phyloP scores from a whole-genome alignment of 179 eudicot genomes.

The Patellifolia procumbens region DNA sequence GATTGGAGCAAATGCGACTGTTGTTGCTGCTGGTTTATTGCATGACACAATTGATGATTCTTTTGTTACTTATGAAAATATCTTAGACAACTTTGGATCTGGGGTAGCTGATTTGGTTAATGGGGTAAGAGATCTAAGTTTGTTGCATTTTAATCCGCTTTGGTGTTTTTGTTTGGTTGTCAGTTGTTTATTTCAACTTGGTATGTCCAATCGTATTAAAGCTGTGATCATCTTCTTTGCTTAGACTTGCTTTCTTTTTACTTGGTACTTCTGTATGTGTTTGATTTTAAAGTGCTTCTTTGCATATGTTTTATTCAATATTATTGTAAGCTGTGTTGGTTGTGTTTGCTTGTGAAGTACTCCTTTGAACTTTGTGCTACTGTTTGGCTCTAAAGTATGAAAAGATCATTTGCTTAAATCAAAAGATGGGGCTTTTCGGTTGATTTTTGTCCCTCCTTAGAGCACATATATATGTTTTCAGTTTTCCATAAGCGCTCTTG shows the following conservation, averaged over 20 bases:
- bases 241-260: too few species aligned
- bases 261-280: neutral
- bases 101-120: constrained; percentile 88
- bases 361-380: neutral
- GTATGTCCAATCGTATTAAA: too few species aligned
- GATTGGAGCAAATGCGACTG: constrained; percentile 82
- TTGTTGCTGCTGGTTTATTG: constrained; percentile 93
- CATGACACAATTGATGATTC: constrained; percentile 95
- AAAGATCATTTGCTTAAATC: constrained; percentile 2
- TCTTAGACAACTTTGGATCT: constrained; percentile 58
- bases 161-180: neutral
- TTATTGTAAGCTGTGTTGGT: neutral
- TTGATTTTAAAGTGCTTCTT: neutral
- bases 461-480: neutral
- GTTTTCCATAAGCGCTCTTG: neutral
- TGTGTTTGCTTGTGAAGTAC: neutral
- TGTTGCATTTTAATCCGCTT: neutral
- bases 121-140: constrained; percentile 58
- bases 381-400: neutral
- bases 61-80: constrained; percentile 59
- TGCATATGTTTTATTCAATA: too few species aligned
- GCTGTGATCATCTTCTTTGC: neutral
- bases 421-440: neutral
- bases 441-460: neutral
- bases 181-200: neutral